Evolutionary conservation across 2,329 filamentous ascomycete species (phyloP), one percentile per base, ranked within the genome.

Genomic region (Diaporthe ilicicola): DNA sequence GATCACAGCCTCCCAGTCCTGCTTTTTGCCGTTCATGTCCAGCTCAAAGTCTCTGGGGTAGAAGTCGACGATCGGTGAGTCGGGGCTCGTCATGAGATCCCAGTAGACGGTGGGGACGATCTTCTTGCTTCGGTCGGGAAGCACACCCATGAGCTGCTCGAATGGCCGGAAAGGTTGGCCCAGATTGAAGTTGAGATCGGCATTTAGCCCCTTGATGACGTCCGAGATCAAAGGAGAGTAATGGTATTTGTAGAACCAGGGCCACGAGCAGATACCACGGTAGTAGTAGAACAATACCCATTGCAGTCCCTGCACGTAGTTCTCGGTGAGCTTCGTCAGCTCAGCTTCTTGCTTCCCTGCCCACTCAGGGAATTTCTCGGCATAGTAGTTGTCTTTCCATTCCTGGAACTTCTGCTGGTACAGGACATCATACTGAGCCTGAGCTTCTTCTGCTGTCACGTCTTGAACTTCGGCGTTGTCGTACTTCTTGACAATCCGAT

Each of bases 221-320:
- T 99, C 96, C 89, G 76, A 75, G 70, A 98, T 99, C 89, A 98
- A 94, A 1, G 96, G 96, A 12, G 97, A 93, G 81, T 99, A 99
- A 82, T 99, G 97, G 81, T 97, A 99, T 72, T 88, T 87, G 82
- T 98, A 99, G 83, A 93, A 99, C 96, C 96, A 99, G 17, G 96
- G 94, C 96, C 96, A 99, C 15, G 95, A 98, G 19, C 94, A 96
- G 72, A 99, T 96, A 73, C 96, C 96, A 67, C 92, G 92, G 83
- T 99, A 99, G 82, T 99, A 99, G 84, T 99, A 99, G 82, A 92
- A 98, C 62, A 99, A 85, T 53, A 99, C 96, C 97, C 96, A 99
- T 80, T 99, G 96, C 72, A 99, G 84, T 73, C 96, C 96, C 82
- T 99, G 94, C 8, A 99, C 94, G 77, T 99, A 99, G 82, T 98